Evolutionary conservation across 2,329 filamentous ascomycete genomes (phyloP), one percentile per base, ranked within the genome.

Genomic region (Cordyceps tenuipes): DNA sequence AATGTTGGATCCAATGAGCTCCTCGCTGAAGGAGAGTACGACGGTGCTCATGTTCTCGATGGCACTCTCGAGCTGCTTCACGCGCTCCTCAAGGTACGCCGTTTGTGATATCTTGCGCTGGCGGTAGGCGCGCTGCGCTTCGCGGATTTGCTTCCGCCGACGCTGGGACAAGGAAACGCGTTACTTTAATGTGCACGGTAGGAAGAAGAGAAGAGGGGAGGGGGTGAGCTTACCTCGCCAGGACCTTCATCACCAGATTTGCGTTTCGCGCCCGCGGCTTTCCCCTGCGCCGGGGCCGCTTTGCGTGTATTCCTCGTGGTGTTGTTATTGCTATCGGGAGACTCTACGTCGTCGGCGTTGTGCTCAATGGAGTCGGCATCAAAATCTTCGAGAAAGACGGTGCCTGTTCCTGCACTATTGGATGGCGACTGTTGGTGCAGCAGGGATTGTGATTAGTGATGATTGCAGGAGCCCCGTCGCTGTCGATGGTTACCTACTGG

Each of bases 51-150:
- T 89, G 65, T 88, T 82, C 59, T 87, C 82, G 63, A 90, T 85
- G 29, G 81, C 82, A 8, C 78, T 77, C 60, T 85, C 81, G 15
- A 92, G 79, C 39, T 81, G 78, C 44, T 83, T 74, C 5, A 90
- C 87, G 61, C 85, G 79, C 57, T 81, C 79, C 66, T 89, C 85
- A 15, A 93, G 77, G 1, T 83, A 82, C 31, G 83, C 79, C 56
- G 93, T 90, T 1, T 87, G 87, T 23, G 80, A 85, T 69, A 93
- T 90, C 73, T 93, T 93, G 47, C 90, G 84, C 67, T 86, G 82
- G 13, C 90, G 83, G 68, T 94, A 93, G 0, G 89, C 89, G 64
- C 89, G 79, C 70, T 93, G 90, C 1, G 90, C 90, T 61, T 91
- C 80, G 41, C 90, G 84, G 63, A 94, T 91, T 70, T 94, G 90